These are phyloP conservation scores for Leccinum griseonigrum DNA, from an alignment of 1,284 basidiomycete genomes.

Conservation along the genomic window DNA sequence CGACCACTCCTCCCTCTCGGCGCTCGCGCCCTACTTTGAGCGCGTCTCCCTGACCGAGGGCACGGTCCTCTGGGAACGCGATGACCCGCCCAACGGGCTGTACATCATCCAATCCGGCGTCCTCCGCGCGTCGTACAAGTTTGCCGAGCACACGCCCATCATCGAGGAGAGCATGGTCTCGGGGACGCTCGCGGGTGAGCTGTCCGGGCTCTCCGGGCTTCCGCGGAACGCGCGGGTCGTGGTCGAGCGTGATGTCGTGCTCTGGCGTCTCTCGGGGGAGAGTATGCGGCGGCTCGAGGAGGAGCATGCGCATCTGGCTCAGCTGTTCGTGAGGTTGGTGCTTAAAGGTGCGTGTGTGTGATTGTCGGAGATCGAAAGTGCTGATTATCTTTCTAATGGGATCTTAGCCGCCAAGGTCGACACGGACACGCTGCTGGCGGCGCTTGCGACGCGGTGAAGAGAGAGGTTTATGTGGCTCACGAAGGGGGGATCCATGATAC, in stretches of 20 bases:
- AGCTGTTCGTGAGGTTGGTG: constrained; percentile 69
- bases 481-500: not conserved
- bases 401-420: constrained; percentile 67
- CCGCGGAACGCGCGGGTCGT: constrained; percentile 83
- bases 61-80: constrained; percentile 73
- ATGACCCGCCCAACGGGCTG: constrained; percentile 74
- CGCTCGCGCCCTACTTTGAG: constrained; percentile 73
- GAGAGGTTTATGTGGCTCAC: not conserved
- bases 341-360: constrained; percentile 60
- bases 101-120: constrained; percentile 87
- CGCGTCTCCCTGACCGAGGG: constrained; percentile 58
- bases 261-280: constrained; percentile 76
- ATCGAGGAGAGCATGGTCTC: constrained; percentile 92
- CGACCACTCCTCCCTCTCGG: constrained; percentile 47
- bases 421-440: constrained; percentile 71
- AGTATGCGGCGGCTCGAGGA: constrained; percentile 59
- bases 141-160: constrained; percentile 61
- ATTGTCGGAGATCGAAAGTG: not conserved
- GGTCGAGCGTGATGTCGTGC: constrained; percentile 71
- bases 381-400: not conserved
- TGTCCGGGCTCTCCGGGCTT: constrained; percentile 76
- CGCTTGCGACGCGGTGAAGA: constrained; percentile 62
- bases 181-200: constrained; percentile 86
- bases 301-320: constrained; percentile 65
- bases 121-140: constrained; percentile 76